These are phyloP conservation scores for Phragmites australis DNA, from an alignment of 176 grass and related monocot species.

Conservation along the genomic window DNA sequence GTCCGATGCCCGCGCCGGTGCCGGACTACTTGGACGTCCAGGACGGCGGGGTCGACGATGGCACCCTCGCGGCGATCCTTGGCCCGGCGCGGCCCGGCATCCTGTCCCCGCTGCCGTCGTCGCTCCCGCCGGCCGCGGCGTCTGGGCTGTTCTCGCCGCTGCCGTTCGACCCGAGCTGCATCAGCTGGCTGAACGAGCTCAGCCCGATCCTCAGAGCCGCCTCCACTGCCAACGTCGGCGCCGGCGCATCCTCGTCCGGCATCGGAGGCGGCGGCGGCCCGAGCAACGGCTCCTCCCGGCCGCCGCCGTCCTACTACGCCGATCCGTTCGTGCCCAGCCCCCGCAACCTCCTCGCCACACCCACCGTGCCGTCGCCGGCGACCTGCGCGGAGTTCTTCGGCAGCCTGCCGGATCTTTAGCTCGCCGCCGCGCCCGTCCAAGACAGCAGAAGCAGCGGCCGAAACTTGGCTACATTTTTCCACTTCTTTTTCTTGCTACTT, in stretches of 20 bases:
- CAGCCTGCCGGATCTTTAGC: slow-evolving; percentile 47
- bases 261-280: background rate
- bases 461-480: slow-evolving; percentile 8
- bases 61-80: background rate
- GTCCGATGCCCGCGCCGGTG: slow-evolving; percentile 29
- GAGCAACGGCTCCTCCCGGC: slow-evolving; percentile 17
- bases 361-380: slow-evolving; percentile 67
- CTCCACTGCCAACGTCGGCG: background rate
- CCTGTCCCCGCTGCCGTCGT: slow-evolving; percentile 72
- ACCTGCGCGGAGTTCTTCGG: slow-evolving; percentile 50
- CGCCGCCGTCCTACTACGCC: slow-evolving; percentile 54
- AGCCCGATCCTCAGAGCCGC: slow-evolving; percentile 64
- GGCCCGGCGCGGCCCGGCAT: slow-evolving; percentile 49
- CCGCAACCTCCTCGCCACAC: slow-evolving; percentile 57
- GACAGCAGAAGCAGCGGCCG: slow-evolving; percentile 2
- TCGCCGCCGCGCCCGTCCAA: slow-evolving; percentile 11
- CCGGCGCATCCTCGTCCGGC: slow-evolving; percentile 10
- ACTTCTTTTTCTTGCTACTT: background rate
- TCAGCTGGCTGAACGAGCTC: slow-evolving; percentile 71
- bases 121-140: slow-evolving; percentile 52
- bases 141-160: slow-evolving; percentile 70
- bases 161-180: slow-evolving; percentile 54
- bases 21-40: background rate
- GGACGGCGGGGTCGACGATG: slow-evolving; percentile 15
- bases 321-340: slow-evolving; percentile 66